Base-by-base conservation (phyloP, 2,329 filamentous ascomycete species). In the Pseudonectria foliicola region DNA sequence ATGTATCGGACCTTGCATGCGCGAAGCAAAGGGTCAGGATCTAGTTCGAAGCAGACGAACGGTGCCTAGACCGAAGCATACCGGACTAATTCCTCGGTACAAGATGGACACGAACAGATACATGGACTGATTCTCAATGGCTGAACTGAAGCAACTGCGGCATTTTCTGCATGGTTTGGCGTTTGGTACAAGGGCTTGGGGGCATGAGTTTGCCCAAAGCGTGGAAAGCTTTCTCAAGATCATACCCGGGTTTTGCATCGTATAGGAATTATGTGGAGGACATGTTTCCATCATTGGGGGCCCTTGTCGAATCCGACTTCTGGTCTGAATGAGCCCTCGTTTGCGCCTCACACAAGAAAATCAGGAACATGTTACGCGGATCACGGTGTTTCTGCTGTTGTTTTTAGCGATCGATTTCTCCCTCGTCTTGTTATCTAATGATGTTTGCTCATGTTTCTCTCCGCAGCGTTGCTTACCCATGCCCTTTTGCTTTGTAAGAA, bases 1-100 rank as follows among this genome's bases (percentile, higher is more conserved):
- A 66, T 68, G 63, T 68, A 68, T 42, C 56, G 56, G 40, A 62
- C 60, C 25, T 50, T 68, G 29, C 49, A 59, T 34, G 47, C 52
- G 29, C 56, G 59, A 33, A 55, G 59, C 38, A 57, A 50, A 43
- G 39, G 55, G 34, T 46, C 47, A n/a, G 41, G 44, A 15, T 51
- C 58, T 10, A 40, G 49, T 33, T 50, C 56, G 24, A 34, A 46
- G 29, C 54, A 52, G 28, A 47, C 54, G 18, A 61, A 63, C 35
- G 60, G 58, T 28, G 53, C 57, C 27, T 56, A 52, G 48, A 43
- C 27, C 31, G 16, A 18, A 23, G 33, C 27, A 28, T 23, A 31
- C 29, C 27, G 33, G n/a, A 29, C 31, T 14, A 15, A 27, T 29
- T 35, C 30, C 26, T 33, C 26, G 12, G 27, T n/a, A 25, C 13